Base-by-base conservation (phyloP, 1,284 basidiomycete species). In the Cryptococcus hybrid region DNA sequence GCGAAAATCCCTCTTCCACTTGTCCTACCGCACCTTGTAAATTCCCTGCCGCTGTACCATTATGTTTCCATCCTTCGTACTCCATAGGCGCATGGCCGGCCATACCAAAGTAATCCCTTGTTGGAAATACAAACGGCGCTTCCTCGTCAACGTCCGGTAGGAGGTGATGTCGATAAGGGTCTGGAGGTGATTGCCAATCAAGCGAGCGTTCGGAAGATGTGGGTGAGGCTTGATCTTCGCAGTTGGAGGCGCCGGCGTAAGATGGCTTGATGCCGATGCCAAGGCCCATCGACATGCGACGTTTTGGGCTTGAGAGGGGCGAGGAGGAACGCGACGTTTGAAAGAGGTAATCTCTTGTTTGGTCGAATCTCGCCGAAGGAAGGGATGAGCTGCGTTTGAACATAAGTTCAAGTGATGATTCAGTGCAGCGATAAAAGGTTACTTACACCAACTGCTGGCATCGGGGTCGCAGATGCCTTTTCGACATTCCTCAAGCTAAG, bases 401-500 rank as follows among this genome's bases (percentile, higher is more conserved):
- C 18, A 18, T 18, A 18, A 18, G 18, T 18, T 18, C 18, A 59
- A n/a, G 58, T 43, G n/a, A 18, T 12, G 54, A 38, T 6, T 30
- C 18, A 18, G 18, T 36, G 30, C 5, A 4, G 11, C 34, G 3
- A 44, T 5, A 40, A 47, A 34, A 44, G 53, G 35, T 56, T 18
- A 85, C 90, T 75, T 80, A 92, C 90, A 92, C 90, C 90, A 93
- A 61, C 90, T 92, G 77, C 88, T 91, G 7, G 90, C 90, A 79
- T 93, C 90, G 58, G 90, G 90, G 80, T 92, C 90, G 79, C 89
- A 88, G 63, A 92, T 91, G 62, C 88, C 89, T 61, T 88, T 81
- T 93, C 90, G 71, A 92, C 88, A 78, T 92, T 91, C 70, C 90
- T 86, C 64, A 92, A 83, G 56, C 67, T 70, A 38, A 92, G 88